A percentile compares a stretch with the other conserved stretches of the same genome.
phyloP scores from a whole-genome alignment of 306 rosid species.

The Gastrolobium villosum region DNA sequence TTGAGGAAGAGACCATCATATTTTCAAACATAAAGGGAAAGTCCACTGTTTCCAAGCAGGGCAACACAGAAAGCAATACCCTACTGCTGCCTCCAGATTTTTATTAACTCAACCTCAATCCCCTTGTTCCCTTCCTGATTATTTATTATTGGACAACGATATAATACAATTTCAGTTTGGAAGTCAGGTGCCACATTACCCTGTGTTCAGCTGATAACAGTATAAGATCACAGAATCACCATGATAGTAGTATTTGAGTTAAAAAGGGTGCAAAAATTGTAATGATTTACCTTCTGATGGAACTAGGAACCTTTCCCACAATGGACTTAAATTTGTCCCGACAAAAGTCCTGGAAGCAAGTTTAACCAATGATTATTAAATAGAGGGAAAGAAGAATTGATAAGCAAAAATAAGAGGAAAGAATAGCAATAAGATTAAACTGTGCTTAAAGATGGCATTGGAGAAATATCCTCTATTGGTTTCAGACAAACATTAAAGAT shows the following conservation, averaged over 20 bases:
- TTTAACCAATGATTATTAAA: conserved; percentile 44
- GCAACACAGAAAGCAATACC: conserved; percentile 1
- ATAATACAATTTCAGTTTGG: conserved; percentile 14
- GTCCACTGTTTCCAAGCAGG: background rate
- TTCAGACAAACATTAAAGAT: conserved; percentile 31
- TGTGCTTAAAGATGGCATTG: conserved; percentile 19
- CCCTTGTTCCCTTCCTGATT: conserved; percentile 23
- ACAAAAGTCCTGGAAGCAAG: conserved; percentile 82
- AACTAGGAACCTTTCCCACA: conserved; percentile 84
- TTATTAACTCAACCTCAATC: conserved; percentile 13
- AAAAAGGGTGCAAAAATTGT: background rate
- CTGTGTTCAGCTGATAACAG: conserved; percentile 13
- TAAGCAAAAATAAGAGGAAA: conserved; percentile 17
- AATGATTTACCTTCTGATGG: conserved; percentile 71
- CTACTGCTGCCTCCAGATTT: conserved; percentile 21
- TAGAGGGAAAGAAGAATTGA: background rate
- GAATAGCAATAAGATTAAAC: conserved; percentile 22
- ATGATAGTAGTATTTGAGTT: background rate
- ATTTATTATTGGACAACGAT: conserved; percentile 24
- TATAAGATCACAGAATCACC: conserved; percentile 31
- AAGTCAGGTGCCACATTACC: conserved; percentile 29
- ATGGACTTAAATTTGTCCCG: conserved; percentile 89
- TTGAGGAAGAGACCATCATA: conserved; percentile 19
- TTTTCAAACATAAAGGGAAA: background rate
- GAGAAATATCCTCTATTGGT: conserved; percentile 4